Conservation (phyloP, 192 early-diverging fungal species). For the Geranomyces variabilis region DNA sequence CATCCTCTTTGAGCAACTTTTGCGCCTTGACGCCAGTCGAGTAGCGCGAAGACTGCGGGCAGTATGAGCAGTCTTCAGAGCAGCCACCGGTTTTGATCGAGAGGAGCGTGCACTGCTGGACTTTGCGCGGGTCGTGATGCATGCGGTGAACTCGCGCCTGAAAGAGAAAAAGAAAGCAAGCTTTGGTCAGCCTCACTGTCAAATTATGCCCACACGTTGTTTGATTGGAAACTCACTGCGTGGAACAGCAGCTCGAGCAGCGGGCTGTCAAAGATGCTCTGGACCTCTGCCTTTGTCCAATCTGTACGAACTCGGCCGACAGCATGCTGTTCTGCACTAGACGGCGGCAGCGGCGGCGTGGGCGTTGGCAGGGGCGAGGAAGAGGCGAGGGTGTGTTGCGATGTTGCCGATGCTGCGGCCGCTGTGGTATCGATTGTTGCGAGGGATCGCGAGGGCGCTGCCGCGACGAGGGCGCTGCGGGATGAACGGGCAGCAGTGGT, state of each 20-base stretch:
- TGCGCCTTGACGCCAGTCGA: conserved; percentile 69
- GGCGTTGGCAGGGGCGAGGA: too few relatives aligned
- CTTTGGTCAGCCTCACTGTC: not conserved
- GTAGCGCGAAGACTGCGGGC: conserved; percentile 76
- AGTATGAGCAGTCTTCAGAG: conserved; percentile 81
- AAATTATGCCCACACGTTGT: not conserved
- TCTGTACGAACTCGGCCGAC: conserved; percentile 51
- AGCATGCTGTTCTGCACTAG: conserved; percentile 27
- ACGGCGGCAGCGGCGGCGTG: not conserved
- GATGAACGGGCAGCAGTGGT: too few relatives aligned
- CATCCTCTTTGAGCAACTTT: conserved; percentile 71
- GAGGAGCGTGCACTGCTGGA: conserved; percentile 80
- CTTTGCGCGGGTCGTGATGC: conserved; percentile 67
- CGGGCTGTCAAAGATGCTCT: conserved; percentile 74
- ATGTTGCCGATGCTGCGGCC: too few relatives aligned
- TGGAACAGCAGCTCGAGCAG: conserved; percentile 77
- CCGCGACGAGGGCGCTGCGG: not conserved
- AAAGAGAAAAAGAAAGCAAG: not conserved
- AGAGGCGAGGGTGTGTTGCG: too few relatives aligned
- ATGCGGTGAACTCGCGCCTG: conserved; percentile 77
- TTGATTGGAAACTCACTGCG: conserved; percentile 54
- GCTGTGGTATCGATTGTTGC: too few relatives aligned
- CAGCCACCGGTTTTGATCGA: conserved; percentile 87
- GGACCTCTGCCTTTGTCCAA: conserved; percentile 75
- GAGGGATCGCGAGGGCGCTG: not conserved